Evolutionary conservation across 2,329 filamentous ascomycete genomes (phyloP).

Genomic region (Arthrinium phaeospermum): DNA sequence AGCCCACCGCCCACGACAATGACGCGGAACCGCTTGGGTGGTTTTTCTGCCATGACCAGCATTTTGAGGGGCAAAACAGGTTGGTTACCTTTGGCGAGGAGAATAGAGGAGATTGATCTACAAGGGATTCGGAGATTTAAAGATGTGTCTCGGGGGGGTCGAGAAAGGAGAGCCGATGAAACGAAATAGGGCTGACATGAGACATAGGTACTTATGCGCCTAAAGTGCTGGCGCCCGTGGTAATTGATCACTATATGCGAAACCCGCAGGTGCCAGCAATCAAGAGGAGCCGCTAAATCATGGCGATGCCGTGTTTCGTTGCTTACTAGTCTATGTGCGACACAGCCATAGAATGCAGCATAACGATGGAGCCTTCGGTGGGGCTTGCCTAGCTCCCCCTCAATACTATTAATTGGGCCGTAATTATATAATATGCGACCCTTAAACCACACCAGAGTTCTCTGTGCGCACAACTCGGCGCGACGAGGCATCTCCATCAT

Average conservation of each 20-base stretch:
- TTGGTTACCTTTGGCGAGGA: neutral
- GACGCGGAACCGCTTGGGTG: constrained; percentile 29
- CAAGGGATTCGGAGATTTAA: neutral
- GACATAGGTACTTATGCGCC: neutral
- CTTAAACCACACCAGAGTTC: neutral
- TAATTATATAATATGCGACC: no score
- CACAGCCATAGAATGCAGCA: neutral
- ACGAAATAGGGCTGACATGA: neutral
- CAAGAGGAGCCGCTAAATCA: neutral
- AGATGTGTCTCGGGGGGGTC: neutral
- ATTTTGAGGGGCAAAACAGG: neutral
- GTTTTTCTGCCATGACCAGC: constrained; percentile 20
- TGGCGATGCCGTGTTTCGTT: neutral
- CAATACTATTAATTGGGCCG: neutral
- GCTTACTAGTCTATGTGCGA: neutral
- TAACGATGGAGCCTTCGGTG: neutral
- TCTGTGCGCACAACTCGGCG: neutral
- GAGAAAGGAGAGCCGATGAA: neutral
- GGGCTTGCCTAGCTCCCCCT: neutral
- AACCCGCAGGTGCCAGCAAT: neutral
- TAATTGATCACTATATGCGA: neutral
- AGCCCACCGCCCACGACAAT: constrained; percentile 37
- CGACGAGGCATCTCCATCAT: neutral
- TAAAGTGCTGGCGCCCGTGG: neutral
- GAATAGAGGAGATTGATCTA: neutral